These are phyloP conservation scores for Skeletonema costatum DNA, from an alignment of 108 stramenopile species.

Conservation along the genomic window DNA sequence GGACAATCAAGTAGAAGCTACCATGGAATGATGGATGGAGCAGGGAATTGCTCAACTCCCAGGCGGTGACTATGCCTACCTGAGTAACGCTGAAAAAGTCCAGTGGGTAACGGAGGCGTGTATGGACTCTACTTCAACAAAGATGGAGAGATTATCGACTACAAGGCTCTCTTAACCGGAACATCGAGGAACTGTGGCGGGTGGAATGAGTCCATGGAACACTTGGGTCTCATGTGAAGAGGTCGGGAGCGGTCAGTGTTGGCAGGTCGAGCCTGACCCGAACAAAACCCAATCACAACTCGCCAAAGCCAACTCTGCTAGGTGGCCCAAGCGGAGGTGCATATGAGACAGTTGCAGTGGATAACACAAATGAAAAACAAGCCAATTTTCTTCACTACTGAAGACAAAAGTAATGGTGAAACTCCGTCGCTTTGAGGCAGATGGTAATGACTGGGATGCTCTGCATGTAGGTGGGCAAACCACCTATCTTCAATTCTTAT, in stretches of 20 bases:
- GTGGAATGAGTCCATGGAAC: constrained; percentile 18
- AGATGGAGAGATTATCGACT: constrained; percentile 38
- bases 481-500: background rate
- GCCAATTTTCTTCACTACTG: constrained; percentile 55
- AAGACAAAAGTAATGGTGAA: constrained; percentile 52
- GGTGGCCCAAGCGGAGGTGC: background rate
- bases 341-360: constrained; percentile 44
- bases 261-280: constrained; percentile 5
- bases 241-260: background rate
- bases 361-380: constrained; percentile 39
- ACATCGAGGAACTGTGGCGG: constrained; percentile 57
- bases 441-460: constrained; percentile 2
- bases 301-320: background rate
- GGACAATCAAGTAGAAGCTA: background rate
- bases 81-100: constrained; percentile 59
- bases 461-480: background rate
- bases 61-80: constrained; percentile 24
- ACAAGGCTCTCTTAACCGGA: constrained; percentile 38
- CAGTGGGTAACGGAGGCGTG: constrained; percentile 43
- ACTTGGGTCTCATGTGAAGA: constrained; percentile 4
- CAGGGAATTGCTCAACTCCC: background rate
- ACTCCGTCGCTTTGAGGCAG: constrained; percentile 21
- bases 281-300: background rate
- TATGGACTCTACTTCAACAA: constrained; percentile 55
- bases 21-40: constrained; percentile 4